Evolutionary conservation across 1,139 yeast genomes (phyloP), one percentile per base, ranked within the genome.

Genomic region (Taphrina pruni): DNA sequence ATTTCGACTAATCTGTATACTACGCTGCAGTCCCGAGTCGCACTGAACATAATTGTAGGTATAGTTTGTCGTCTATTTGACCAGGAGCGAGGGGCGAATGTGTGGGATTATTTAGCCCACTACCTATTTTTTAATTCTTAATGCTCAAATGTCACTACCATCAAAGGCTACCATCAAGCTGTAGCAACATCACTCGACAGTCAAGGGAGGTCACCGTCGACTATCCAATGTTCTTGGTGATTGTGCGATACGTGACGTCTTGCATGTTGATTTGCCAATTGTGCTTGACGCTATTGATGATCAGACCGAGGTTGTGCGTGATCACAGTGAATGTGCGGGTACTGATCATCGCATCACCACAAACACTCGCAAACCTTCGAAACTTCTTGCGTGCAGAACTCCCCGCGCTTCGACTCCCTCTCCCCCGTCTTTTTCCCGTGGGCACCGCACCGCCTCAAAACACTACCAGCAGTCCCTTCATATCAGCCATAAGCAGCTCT

Each of bases 391-490:
- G 32, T 26, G 32, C 32, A 26, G 32, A 26, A 26, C 32, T 17
- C 48, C 48, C 48, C 48, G 48, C 48, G 48, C 54, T 50, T 26
- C 36, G 21, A 12, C 51, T 46, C 51, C 54, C 36, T 26, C 54
- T 35, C n/a, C 54, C 21, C 54, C 54, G 21, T 50, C 54, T 50
- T 50, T 50, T 50, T 50, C 54, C 54, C 9, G 1, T 26, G 4
- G 2, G 32, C 17, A 48, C n/a, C 54, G 4, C 54, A 20, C 54
- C 35, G 54, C 54, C 54, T 17, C 32, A 11, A 2, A 26, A 26
- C 32, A 26, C 36, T 26, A 21, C 54, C n/a, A 20, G n/a, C 36
- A 21, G 21, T 26, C 32, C 32, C 32, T 26, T 26, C 32, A 26
- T 26, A 26, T 26, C 36, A 21, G 9, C 36, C 36, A 6, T 11